Evolutionary conservation across 2,329 filamentous ascomycete species (phyloP), one percentile per base, ranked within the genome.

Genomic region (Epichloe sylvatica): DNA sequence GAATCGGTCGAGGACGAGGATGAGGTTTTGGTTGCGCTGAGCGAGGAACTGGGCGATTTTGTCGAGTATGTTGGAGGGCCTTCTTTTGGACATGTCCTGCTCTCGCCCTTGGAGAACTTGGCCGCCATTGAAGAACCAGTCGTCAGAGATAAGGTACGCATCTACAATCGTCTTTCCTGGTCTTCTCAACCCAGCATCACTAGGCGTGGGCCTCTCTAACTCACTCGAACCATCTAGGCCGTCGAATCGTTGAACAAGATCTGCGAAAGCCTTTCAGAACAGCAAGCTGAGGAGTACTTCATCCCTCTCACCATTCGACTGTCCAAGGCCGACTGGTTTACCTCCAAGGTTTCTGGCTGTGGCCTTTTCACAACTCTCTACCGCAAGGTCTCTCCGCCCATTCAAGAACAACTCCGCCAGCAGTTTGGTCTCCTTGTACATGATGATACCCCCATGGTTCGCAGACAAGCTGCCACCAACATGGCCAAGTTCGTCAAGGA

Each of bases 171-270:
- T n/a, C 19, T 30, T n/a, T 21, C 21, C 35, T 38, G 46, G 13
- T 36, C 15, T 11, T 13, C 23, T 19, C 8, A 17, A 11, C 25
- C 7, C 5, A 7, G n/a, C 25, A 25, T 25, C 21, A 5, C 11
- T 35, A 19, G 25, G 35, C 35, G 17, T 23, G 15, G 17, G 34
- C 7, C 19, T 41, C n/a, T 38, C 40, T 48, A 51, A 51, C 53
- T 47, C 50, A 48, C 15, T 36, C 19, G 49, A 43, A 11, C 34
- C 12, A 37, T 49, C 36, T 61, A 96, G 91, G 92, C 92, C 56
- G 92, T 98, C 65, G 94, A 98, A 69, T 98, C 92, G 45, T 80
- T 98, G 59, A 98, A 98, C 80, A 98, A 96, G 75, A 97, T 98
- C 68, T 97, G 92, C 78, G 81, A 83, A 64, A 82, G 95, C 66